Conservation (phyloP, 2,329 filamentous ascomycete species). For the Venturiaceae sp. region DNA sequence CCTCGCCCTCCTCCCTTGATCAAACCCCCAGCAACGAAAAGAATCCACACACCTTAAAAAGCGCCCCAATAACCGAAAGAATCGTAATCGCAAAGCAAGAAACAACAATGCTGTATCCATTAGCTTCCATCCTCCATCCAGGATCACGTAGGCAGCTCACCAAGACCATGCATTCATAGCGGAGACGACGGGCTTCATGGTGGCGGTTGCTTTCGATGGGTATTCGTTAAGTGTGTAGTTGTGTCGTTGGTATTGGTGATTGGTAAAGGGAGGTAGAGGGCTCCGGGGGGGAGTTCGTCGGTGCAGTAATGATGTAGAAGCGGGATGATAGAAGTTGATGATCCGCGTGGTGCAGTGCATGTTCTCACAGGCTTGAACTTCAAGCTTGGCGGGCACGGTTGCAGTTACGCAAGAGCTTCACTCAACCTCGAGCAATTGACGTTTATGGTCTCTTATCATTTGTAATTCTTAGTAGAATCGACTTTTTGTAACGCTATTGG, state of each 20-base stretch:
- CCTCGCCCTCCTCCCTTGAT: not conserved
- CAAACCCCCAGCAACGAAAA: not conserved
- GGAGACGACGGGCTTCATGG: constrained; percentile 91
- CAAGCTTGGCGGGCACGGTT: too few species aligned
- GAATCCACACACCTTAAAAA: constrained; percentile 55
- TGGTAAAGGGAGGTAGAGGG: too few species aligned
- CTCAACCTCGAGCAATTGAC: not conserved
- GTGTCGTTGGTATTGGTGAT: not conserved
- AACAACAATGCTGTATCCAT: constrained; percentile 53
- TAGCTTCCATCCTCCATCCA: constrained; percentile 42
- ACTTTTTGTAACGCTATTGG: too few species aligned
- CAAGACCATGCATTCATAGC: constrained; percentile 92
- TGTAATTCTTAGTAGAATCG: too few species aligned
- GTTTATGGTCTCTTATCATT: not conserved
- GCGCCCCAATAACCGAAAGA: constrained; percentile 53
- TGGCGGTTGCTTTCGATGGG: constrained; percentile 24
- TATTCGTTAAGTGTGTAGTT: not conserved
- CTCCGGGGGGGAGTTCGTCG: too few species aligned
- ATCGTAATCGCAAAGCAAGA: constrained; percentile 57
- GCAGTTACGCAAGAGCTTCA: not conserved
- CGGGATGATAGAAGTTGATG: not conserved
- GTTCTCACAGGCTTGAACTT: too few species aligned
- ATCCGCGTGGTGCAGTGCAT: not conserved
- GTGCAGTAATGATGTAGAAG: not conserved
- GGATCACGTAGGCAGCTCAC: constrained; percentile 42